These are phyloP conservation scores for Immersiporthe knoxdaviesiana DNA, from an alignment of 2,329 filamentous ascomycete genomes.

Conservation along the genomic window DNA sequence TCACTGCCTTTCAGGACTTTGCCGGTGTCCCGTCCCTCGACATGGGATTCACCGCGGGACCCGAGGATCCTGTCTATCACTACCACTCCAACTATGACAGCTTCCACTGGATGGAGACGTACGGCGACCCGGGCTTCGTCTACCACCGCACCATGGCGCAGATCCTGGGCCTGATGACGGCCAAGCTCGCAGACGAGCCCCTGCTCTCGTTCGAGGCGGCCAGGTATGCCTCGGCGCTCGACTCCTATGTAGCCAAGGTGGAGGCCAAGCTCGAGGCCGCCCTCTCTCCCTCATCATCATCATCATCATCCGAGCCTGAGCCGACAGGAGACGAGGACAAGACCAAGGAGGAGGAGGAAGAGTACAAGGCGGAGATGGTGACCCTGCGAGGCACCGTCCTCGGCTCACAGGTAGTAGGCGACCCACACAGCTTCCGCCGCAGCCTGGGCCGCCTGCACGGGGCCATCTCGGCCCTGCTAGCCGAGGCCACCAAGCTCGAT, in stretches of 20 bases:
- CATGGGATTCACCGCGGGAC: conserved; percentile 52
- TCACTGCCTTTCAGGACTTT: conserved; percentile 69
- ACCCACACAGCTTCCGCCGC: conserved; percentile 44
- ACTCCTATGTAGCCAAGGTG: conserved; percentile 54
- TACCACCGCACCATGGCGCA: conserved; percentile 72
- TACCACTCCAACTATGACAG: conserved; percentile 87
- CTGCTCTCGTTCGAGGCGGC: conserved; percentile 67
- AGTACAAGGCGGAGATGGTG: conserved; percentile 25
- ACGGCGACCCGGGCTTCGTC: conserved; percentile 67
- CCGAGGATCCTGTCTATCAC: conserved; percentile 64
- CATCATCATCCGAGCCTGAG: conserved; percentile 31
- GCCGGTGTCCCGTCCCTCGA: conserved; percentile 52
- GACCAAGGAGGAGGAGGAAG: too few relatives aligned
- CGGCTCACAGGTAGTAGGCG: conserved; percentile 37
- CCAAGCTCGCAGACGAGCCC: conserved; percentile 63
- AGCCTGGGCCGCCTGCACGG: conserved; percentile 44
- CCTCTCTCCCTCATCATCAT: conserved; percentile 5
- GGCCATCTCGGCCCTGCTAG: conserved; percentile 31
- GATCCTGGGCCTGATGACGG: conserved; percentile 64
- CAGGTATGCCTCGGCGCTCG: conserved; percentile 64
- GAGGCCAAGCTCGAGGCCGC: conserved; percentile 50
- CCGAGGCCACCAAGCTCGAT: conserved; percentile 44
- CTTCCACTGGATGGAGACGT: conserved; percentile 81
- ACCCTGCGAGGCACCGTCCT: conserved; percentile 29
- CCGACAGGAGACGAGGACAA: conserved; percentile 25